Base-by-base conservation (phyloP, 345 rosid genomes). In the Fremontodendron californicum region DNA sequence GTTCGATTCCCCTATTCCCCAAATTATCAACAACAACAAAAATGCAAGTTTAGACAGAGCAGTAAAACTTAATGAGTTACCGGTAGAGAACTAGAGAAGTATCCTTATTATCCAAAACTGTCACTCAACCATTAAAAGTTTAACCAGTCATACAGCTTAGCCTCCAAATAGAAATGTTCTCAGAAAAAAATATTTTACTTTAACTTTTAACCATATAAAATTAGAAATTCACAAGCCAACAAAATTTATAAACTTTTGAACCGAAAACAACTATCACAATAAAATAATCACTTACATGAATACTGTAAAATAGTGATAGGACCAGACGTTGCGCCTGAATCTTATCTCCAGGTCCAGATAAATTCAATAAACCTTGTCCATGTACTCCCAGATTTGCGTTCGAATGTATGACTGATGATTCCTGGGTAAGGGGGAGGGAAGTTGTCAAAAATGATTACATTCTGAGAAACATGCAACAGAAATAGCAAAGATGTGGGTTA, bases 241-340 rank as follows among this genome's bases (percentile, higher is more conserved):
- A 58, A 13, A 29, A 63, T 43, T n/a, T 33, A 21, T 31, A 33
- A 75, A 43, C 29, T 27, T 92, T 95, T 90, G 77, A 85, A 89
- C 13, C 0, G 5, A 78, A 35, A 40, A 40, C 12, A 78, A 80
- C 74, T 35, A 62, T 31, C 16, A 57, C n/a, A 25, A 65, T 51
- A 52, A 45, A 69, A 75, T 43, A 82, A 66, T 19, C 55, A 45
- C 94, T 96, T 87, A 96, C 99, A 88, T 92, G 89, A 76, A 96
- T 89, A 72, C 92, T 87, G 80, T 96, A 96, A 84, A 96, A 96
- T 71, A 96, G 90, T 37, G 97, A 92, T 63, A 96, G 88, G 85
- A 96, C 97, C 81, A 96, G 84, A 49, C 97, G 94, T 67, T 94
- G 98, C 74, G 99, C 99, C 86, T 94, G 97, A 67, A 96, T 94